Evolutionary conservation across 148 eudicot species (phyloP).

Genomic region (Talinum fruticosum): DNA sequence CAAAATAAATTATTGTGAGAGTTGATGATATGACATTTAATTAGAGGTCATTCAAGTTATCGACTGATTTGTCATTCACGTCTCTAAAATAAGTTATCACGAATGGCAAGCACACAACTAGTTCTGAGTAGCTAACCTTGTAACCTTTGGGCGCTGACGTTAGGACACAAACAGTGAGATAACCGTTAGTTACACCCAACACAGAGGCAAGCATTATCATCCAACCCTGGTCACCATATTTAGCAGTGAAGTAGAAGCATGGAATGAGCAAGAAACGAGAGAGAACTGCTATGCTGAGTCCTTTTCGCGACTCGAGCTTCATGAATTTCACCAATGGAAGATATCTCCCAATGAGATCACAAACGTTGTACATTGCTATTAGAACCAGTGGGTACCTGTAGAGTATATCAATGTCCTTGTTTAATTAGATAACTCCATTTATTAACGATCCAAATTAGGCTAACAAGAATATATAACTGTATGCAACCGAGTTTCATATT

Average conservation of each 20-base stretch:
- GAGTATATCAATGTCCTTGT: neutral
- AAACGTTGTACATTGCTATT: conserved; percentile 40
- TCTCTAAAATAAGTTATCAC: too few relatives aligned
- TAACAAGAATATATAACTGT: too few relatives aligned
- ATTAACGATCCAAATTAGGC: too few relatives aligned
- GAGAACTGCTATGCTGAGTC: conserved; percentile 23
- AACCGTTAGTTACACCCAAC: conserved; percentile 43
- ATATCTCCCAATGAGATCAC: conserved; percentile 49
- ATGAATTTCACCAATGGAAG: conserved; percentile 33
- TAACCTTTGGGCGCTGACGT: conserved; percentile 39
- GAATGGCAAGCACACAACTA: neutral
- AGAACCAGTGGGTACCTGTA: conserved; percentile 53
- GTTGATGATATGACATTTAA: too few relatives aligned
- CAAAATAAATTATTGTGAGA: too few relatives aligned
- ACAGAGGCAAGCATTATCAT: conserved; percentile 49
- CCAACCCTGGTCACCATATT: conserved; percentile 45
- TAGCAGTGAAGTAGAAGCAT: conserved; percentile 50
- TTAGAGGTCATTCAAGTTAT: too few relatives aligned
- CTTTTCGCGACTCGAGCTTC: conserved; percentile 46
- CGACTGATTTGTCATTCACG: too few relatives aligned
- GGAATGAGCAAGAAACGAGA: conserved; percentile 41
- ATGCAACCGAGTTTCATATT: too few relatives aligned
- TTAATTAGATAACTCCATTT: too few relatives aligned
- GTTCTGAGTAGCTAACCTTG: conserved; percentile 25
- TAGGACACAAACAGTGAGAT: conserved; percentile 44